Evolutionary conservation across 2,329 filamentous ascomycete species (phyloP).

Genomic region (Venturia oleaginea): DNA sequence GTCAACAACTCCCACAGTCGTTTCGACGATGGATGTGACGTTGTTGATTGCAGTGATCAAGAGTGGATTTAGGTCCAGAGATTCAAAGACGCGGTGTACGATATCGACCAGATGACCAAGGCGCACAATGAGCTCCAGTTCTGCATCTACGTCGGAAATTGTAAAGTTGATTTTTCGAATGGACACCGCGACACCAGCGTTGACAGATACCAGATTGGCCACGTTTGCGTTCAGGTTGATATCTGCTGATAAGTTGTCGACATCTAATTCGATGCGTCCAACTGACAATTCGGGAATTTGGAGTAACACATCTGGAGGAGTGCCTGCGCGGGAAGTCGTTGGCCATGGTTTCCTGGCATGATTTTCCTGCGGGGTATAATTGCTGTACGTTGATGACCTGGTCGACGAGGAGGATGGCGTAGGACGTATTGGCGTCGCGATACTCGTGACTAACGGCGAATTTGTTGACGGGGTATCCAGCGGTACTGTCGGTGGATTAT

Average conservation of each 20-base stretch:
- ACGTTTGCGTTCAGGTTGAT: slow-evolving; percentile 52
- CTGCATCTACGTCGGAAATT: slow-evolving; percentile 49
- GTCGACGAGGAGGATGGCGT: background rate
- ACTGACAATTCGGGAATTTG: slow-evolving; percentile 50
- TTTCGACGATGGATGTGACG: slow-evolving; percentile 43
- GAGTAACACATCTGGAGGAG: slow-evolving; percentile 48
- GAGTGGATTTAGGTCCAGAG: slow-evolving; percentile 52
- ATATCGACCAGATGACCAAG: slow-evolving; percentile 52
- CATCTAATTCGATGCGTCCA: slow-evolving; percentile 49
- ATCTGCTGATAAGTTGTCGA: slow-evolving; percentile 50
- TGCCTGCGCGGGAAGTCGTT: background rate
- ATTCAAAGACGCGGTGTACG: slow-evolving; percentile 51
- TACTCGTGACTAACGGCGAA: background rate
- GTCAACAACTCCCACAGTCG: slow-evolving; percentile 48
- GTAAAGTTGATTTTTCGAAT: slow-evolving; percentile 50
- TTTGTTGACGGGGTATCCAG: background rate
- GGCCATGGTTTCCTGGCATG: background rate
- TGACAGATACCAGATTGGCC: slow-evolving; percentile 47
- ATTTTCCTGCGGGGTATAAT: background rate
- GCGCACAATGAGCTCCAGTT: slow-evolving; percentile 51
- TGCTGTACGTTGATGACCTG: background rate
- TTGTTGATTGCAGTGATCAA: slow-evolving; percentile 48
- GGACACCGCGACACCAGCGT: slow-evolving; percentile 39
- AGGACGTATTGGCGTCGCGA: background rate
- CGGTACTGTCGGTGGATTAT: background rate